A percentile compares a stretch with the other conserved stretches of the same genome.
Conservation (phyloP, 179 eudicot species). For the Spinacia oleracea region DNA sequence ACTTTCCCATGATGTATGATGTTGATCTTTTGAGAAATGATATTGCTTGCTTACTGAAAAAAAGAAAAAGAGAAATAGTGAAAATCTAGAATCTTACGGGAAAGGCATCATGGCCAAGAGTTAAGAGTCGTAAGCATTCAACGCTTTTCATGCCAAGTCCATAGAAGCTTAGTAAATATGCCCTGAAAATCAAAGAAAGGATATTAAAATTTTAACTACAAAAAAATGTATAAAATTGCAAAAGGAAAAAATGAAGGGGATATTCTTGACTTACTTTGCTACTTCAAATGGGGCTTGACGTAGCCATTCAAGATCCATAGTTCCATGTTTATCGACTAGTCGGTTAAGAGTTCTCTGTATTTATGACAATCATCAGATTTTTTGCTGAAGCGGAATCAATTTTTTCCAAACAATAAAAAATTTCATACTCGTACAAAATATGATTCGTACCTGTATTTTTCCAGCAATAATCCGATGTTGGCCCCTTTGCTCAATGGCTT, state of each 20-base stretch:
- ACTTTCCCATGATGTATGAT: no score
- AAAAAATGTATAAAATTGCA: not conserved
- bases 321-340: constrained; percentile 54
- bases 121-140: constrained; percentile 77
- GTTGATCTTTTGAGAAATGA: no score
- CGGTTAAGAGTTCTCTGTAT: constrained; percentile 63
- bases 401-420: no score
- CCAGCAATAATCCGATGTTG: constrained; percentile 61
- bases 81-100: no score
- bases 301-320: constrained; percentile 86
- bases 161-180: constrained; percentile 58
- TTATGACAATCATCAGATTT: not conserved
- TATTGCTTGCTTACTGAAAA: no score
- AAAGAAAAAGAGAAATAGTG: no score
- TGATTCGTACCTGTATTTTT: constrained; percentile 57
- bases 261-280: constrained; percentile 56
- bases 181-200: constrained; percentile 39
- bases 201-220: not conserved
- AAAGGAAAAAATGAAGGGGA: not conserved
- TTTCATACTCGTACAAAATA: not conserved
- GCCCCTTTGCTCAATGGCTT: constrained; percentile 59
- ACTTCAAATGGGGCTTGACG: constrained; percentile 63
- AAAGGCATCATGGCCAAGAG: constrained; percentile 77
- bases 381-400: no score
- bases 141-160: constrained; percentile 95